Evolutionary conservation across 805 yeast genomes (phyloP).

Genomic region (Saccharomycopsis sp.): DNA sequence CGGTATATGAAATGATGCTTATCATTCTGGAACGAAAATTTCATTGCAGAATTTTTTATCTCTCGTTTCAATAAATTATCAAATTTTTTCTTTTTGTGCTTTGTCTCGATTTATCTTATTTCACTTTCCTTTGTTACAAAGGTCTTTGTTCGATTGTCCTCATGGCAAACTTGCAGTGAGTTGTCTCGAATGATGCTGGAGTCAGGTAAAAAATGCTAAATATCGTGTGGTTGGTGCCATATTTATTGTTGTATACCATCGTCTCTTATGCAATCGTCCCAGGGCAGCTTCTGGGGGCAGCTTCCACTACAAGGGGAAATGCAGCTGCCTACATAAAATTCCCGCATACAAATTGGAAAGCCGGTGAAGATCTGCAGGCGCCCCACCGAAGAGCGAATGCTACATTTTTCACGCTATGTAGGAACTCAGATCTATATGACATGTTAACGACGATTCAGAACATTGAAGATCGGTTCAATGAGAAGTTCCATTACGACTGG

Average conservation of each 20-base stretch:
- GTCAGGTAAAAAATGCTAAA: background rate
- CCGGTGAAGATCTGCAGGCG: background rate
- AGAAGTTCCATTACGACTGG: slow-evolving; percentile 79
- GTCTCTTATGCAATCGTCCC: background rate
- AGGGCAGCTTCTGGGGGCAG: background rate
- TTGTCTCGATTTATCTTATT: too few relatives aligned
- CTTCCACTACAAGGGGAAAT: background rate
- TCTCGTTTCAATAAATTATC: too few relatives aligned
- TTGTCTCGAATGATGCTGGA: too few relatives aligned
- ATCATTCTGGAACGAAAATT: too few relatives aligned
- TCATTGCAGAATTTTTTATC: too few relatives aligned
- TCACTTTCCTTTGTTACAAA: background rate
- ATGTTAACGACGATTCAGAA: slow-evolving; percentile 48
- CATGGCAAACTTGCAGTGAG: background rate
- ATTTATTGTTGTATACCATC: background rate
- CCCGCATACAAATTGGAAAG: background rate
- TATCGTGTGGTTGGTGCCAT: background rate
- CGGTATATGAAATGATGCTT: too few relatives aligned
- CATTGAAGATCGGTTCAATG: slow-evolving; percentile 77
- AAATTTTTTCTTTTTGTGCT: too few relatives aligned
- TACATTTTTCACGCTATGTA: slow-evolving; percentile 47
- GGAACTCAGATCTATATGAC: slow-evolving; percentile 49
- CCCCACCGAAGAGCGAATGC: slow-evolving; percentile 28
- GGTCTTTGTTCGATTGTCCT: background rate
- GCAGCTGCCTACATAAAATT: background rate